Percentiles rank a stretch among this genome's conserved stretches.
Evolutionary conservation across 1,139 yeast species (phyloP).

Genomic region (Geotrichum fermentans): DNA sequence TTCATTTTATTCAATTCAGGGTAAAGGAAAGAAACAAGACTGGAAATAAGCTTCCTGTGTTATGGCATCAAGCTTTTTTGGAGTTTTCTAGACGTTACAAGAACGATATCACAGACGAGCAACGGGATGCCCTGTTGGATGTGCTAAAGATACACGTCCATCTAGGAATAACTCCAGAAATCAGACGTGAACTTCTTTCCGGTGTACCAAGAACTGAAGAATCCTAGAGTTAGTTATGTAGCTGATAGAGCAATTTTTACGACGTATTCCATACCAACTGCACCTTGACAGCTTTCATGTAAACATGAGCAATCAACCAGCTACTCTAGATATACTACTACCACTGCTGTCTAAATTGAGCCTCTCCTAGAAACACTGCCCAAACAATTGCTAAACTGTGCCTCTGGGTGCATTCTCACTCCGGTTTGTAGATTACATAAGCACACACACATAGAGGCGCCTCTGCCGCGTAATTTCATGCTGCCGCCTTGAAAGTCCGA

Average conservation of each 20-base stretch:
- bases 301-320: too few relatives aligned
- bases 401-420: too few relatives aligned
- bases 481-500: constrained; percentile 3
- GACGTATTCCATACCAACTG: not conserved
- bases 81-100: constrained; percentile 94
- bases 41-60: constrained; percentile 72
- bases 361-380: too few relatives aligned
- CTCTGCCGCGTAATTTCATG: too few relatives aligned
- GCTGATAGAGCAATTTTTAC: not conserved
- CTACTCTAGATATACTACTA: too few relatives aligned
- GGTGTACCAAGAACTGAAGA: constrained; percentile 41
- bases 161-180: constrained; percentile 85
- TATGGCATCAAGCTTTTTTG: constrained; percentile 94
- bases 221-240: not conserved
- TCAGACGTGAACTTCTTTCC: constrained; percentile 85
- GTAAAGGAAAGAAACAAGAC: constrained; percentile 32
- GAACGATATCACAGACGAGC: constrained; percentile 95
- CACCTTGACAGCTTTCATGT: too few relatives aligned
- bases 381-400: too few relatives aligned
- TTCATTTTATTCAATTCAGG: constrained; percentile 79
- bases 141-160: constrained; percentile 89
- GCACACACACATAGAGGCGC: too few relatives aligned
- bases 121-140: constrained; percentile 86
- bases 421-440: too few relatives aligned
- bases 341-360: too few relatives aligned